phyloP scores from a whole-genome alignment of 768 basidiomycete species.

The Tephrocybe sp. region DNA sequence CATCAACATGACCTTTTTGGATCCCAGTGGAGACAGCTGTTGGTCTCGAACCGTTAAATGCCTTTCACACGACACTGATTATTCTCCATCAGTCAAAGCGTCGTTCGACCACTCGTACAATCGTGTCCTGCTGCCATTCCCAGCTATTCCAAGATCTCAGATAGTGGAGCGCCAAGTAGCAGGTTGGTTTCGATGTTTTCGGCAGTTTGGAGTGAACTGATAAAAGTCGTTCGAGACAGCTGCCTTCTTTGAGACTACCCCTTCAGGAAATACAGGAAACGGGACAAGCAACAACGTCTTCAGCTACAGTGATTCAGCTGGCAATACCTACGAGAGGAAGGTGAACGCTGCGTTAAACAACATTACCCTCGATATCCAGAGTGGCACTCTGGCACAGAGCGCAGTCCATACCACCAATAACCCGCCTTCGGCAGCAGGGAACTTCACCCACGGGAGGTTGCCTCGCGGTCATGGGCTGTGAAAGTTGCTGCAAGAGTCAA shows the following conservation, averaged over 20 bases:
- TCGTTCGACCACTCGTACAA: conserved; percentile 70
- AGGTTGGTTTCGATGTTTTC: conserved; percentile 31
- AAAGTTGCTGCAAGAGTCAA: neutral
- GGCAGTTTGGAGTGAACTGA: conserved; percentile 27
- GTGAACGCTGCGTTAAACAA: conserved; percentile 9
- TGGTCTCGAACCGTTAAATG: conserved; percentile 12
- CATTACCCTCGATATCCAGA: conserved; percentile 8
- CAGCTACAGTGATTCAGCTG: conserved; percentile 51
- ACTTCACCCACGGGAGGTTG: conserved; percentile 12
- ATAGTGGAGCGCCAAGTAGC: conserved; percentile 61
- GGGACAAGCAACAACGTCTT: conserved; percentile 72
- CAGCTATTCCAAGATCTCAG: conserved; percentile 57
- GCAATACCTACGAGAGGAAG: conserved; percentile 52
- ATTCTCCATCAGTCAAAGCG: conserved; percentile 37
- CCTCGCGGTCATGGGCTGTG: conserved; percentile 19
- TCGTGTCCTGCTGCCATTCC: conserved; percentile 56
- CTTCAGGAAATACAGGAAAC: conserved; percentile 53
- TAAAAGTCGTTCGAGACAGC: conserved; percentile 31
- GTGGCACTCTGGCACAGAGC: conserved; percentile 5
- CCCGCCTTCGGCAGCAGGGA: neutral
- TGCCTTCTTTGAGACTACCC: conserved; percentile 22
- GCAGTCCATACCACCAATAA: neutral
- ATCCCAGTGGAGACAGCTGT: conserved; percentile 34
- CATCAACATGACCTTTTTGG: conserved; percentile 39
- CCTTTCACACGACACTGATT: neutral